Evolutionary conservation across 345 rosid species (phyloP).

Genomic region (Camelina sativa): DNA sequence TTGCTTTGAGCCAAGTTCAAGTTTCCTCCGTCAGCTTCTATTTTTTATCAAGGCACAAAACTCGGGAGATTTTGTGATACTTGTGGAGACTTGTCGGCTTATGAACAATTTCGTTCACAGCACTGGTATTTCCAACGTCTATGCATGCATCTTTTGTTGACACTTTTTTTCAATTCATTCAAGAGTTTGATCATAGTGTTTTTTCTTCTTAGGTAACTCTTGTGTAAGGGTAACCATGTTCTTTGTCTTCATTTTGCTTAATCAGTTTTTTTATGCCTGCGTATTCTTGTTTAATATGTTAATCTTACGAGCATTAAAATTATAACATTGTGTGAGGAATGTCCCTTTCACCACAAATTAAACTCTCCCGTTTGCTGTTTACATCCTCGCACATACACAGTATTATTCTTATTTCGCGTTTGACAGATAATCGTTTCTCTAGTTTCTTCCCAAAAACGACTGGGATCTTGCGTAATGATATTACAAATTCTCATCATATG

Average conservation of each 20-base stretch:
- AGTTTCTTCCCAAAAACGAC: slow-evolving; percentile 4
- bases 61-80: slow-evolving; percentile 58
- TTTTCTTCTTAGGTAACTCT: slow-evolving; percentile 30
- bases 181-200: slow-evolving; percentile 34
- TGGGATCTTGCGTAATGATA: slow-evolving; percentile 25
- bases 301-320: slow-evolving; percentile 24
- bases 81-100: slow-evolving; percentile 70
- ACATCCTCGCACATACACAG: slow-evolving; percentile 8
- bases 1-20: slow-evolving; percentile 88
- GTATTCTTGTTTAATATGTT: slow-evolving; percentile 13
- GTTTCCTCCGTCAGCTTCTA: slow-evolving; percentile 72
- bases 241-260: slow-evolving; percentile 34
- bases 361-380: background rate
- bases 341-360: slow-evolving; percentile 28
- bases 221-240: slow-evolving; percentile 36
- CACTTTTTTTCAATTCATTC: slow-evolving; percentile 26
- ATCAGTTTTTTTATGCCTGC: slow-evolving; percentile 16
- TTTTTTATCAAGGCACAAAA: slow-evolving; percentile 75
- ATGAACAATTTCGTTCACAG: slow-evolving; percentile 58
- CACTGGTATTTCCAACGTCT: slow-evolving; percentile 51
- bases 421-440: slow-evolving; percentile 1
- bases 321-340: slow-evolving; percentile 13
- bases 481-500: slow-evolving; percentile 41
- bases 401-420: background rate
- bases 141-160: slow-evolving; percentile 34